Percentiles rank a stretch among this genome's conserved stretches.
These are phyloP conservation scores for Microdochium bolleyi DNA, from an alignment of 2,329 filamentous ascomycete species.

Conservation along the genomic window DNA sequence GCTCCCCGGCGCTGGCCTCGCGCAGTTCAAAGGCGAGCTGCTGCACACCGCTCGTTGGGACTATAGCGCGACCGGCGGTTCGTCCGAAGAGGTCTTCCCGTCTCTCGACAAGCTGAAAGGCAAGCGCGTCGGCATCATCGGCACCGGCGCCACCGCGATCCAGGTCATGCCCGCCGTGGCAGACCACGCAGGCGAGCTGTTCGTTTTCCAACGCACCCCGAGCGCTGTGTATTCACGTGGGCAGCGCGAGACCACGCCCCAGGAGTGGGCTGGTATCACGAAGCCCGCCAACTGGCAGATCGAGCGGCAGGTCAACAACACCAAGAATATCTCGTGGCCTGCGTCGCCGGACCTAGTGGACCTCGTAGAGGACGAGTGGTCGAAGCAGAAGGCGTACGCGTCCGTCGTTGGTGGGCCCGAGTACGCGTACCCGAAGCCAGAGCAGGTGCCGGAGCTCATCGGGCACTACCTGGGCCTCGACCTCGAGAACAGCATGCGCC, in stretches of 20 bases:
- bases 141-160: constrained; percentile 40
- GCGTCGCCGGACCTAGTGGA: constrained; percentile 24
- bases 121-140: constrained; percentile 39
- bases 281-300: constrained; percentile 38
- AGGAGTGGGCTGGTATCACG: constrained; percentile 29
- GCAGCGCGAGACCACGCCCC: constrained; percentile 22
- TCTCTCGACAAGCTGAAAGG: constrained; percentile 34
- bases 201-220: constrained; percentile 50
- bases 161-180: constrained; percentile 36
- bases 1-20: constrained; percentile 25
- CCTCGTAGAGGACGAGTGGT: constrained; percentile 42
- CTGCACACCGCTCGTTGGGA: constrained; percentile 41
- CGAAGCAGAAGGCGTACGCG: constrained; percentile 26
- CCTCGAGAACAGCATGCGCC: constrained; percentile 26
- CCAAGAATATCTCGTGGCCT: constrained; percentile 23
- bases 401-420: constrained; percentile 25
- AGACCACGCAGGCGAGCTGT: constrained; percentile 38
- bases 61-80: constrained; percentile 32
- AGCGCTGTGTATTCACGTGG: constrained; percentile 12
- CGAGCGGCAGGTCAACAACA: constrained; percentile 35
- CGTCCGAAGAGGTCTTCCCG: constrained; percentile 21
- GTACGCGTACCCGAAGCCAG: constrained; percentile 21
- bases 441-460: constrained; percentile 27
- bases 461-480: constrained; percentile 30
- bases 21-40: constrained; percentile 30